Evolutionary conservation across 805 yeast genomes (phyloP), one percentile per base, ranked within the genome.

Genomic region (Candida tammaniensis): DNA sequence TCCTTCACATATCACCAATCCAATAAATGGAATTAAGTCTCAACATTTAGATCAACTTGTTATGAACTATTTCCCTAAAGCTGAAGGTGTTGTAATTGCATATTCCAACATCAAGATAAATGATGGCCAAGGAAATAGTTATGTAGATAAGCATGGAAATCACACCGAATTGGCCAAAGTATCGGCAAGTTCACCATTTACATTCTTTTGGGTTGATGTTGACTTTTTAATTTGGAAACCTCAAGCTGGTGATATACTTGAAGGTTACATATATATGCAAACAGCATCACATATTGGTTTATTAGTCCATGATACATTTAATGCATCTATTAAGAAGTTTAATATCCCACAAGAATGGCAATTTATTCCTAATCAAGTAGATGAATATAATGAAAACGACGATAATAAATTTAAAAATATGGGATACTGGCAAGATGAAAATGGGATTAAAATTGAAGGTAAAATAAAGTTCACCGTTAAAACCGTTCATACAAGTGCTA

Each of bases 211-310:
- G 98, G 72, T 86, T 29, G 64, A 77, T 4, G 94, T 83, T 7
- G 93, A 87, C 35, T 70, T 93, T 30, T 69, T 87, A 36, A 76
- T 88, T 31, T 93, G 98, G 98, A 78, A 74, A 49, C 98, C 99
- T 4, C 77, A 77, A 48, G 68, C 78, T n/a, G 96, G 95, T 4
- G 97, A 93, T 53, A 63, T 72, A 1, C 62, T 93, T 13, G 94
- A 89, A 57, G 98, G 98, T 9, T 74, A 80, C 68, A 74, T 83
- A 35, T 87, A 86, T 64, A 80, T 91, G 76, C 97, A 91, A 65
- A 82, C 96, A 3, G 95, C 95, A 12, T 82, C 96, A 6, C 98
- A 93, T 55, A 83, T 93, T 49, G 98, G 97, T 40, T 68, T 93
- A 41, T 72, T 93, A 45, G 71, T 93, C 31, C 89, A 86, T 56